phyloP scores from a whole-genome alignment of 129 eudicot genomes.

The Lonicera japonica region DNA sequence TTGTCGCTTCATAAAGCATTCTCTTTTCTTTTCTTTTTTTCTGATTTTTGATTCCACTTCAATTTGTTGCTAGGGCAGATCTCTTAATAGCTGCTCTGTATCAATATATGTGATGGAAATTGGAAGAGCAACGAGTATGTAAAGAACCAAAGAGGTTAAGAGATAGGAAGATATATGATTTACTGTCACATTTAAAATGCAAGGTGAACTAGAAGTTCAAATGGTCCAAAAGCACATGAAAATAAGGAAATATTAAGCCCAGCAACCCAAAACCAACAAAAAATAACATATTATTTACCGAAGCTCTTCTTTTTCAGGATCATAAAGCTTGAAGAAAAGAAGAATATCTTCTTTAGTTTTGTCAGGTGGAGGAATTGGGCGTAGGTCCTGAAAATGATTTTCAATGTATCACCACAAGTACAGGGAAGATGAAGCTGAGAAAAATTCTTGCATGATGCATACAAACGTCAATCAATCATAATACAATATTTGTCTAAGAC shows the following conservation, averaged over 20 bases:
- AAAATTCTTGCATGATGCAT: constrained; percentile 7
- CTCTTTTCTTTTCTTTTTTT: no score
- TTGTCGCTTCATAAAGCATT: no score
- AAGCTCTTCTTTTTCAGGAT: constrained; percentile 90
- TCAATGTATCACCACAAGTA: background rate
- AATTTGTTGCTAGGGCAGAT: no score
- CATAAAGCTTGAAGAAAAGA: constrained; percentile 88
- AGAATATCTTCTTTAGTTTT: constrained; percentile 89
- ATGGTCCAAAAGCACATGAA: background rate
- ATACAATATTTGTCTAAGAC: constrained; percentile 1
- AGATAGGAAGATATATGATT: background rate
- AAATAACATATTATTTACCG: constrained; percentile 33
- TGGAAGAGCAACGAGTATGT: background rate
- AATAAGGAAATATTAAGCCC: background rate
- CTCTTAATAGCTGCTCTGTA: no score
- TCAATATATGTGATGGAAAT: background rate
- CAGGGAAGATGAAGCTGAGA: background rate
- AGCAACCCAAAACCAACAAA: background rate
- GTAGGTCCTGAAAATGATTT: constrained; percentile 50
- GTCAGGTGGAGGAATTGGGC: constrained; percentile 71
- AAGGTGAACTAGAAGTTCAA: background rate
- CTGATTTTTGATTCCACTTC: no score
- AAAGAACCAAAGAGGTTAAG: background rate
- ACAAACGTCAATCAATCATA: constrained; percentile 2
- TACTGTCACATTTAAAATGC: background rate